Conservation (phyloP, 164 flowering plant genomes). For the Platanus orientalis region DNA sequence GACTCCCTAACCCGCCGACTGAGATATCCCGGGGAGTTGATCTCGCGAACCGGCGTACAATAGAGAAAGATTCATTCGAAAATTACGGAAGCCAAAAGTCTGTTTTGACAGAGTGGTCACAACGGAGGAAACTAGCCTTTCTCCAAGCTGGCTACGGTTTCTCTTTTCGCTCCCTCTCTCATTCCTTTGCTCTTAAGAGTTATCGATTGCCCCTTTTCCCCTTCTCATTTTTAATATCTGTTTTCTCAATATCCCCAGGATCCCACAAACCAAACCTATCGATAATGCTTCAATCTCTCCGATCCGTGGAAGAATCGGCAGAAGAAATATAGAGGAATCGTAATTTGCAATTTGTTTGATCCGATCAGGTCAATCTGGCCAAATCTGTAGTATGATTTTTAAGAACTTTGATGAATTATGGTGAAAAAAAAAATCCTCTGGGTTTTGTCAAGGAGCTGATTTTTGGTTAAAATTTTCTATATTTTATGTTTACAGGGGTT, state of each 20-base stretch:
- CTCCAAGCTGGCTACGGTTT: neutral
- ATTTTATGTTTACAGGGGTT: neutral
- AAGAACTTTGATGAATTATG: too few relatives aligned
- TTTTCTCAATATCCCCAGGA: neutral
- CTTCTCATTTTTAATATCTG: neutral
- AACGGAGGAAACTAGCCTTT: neutral
- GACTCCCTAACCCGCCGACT: too few relatives aligned
- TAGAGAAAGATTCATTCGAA: neutral
- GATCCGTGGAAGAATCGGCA: neutral
- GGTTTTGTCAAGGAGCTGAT: neutral
- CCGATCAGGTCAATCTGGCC: neutral
- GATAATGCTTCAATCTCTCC: neutral
- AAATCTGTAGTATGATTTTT: neutral
- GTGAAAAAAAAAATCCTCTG: too few relatives aligned
- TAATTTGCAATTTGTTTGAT: neutral
- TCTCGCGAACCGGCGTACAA: too few relatives aligned
- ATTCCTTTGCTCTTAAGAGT: neutral
- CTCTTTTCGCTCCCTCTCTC: neutral
- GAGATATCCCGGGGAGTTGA: too few relatives aligned
- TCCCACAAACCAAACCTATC: neutral
- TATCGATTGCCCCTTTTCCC: neutral
- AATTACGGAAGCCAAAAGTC: neutral
- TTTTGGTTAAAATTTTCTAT: neutral
- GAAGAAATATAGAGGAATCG: neutral
- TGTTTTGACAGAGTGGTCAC: constrained; percentile 1